phyloP scores from a whole-genome alignment of 2,329 filamentous ascomycete species.

The Colletotrichum sp. region DNA sequence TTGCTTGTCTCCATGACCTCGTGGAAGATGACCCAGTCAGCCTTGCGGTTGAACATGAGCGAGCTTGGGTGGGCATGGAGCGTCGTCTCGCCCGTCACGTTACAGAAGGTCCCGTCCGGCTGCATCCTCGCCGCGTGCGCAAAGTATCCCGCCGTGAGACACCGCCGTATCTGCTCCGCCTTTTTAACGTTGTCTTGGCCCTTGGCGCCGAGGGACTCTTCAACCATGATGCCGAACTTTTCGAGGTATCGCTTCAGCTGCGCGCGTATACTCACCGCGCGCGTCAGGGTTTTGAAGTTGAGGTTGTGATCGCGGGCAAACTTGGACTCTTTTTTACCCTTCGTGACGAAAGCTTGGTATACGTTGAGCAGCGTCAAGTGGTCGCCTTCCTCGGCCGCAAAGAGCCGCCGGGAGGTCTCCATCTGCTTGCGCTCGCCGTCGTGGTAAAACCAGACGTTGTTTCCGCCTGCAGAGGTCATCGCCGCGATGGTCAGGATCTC shows the following conservation, averaged over 20 bases:
- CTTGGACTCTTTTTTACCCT: constrained; percentile 79
- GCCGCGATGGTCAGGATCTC: constrained; percentile 92
- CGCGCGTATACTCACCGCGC: constrained; percentile 83
- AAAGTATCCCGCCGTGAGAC: constrained; percentile 90
- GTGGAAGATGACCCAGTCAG: constrained; percentile 95
- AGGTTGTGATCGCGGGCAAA: constrained; percentile 89
- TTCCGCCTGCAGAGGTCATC: constrained; percentile 87
- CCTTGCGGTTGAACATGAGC: constrained; percentile 94
- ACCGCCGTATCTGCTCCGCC: constrained; percentile 79
- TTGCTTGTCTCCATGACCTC: constrained; percentile 88
- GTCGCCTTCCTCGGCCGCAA: constrained; percentile 92
- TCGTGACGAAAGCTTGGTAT: constrained; percentile 87
- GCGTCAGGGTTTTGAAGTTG: constrained; percentile 83
- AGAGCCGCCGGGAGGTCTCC: constrained; percentile 77
- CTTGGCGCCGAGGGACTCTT: constrained; percentile 56
- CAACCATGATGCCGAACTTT: constrained; percentile 75
- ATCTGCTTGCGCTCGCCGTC: constrained; percentile 77
- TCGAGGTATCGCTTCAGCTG: constrained; percentile 89
- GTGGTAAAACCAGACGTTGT: constrained; percentile 80
- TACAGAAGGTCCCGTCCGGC: constrained; percentile 86
- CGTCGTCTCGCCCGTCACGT: constrained; percentile 77
- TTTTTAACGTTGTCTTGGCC: constrained; percentile 36
- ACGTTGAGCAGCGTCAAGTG: constrained; percentile 92
- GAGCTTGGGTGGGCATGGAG: constrained; percentile 91
- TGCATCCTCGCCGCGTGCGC: constrained; percentile 94